Conservation (phyloP, 2,329 filamentous ascomycete species). For the Phaeophleospora eucalypticola region DNA sequence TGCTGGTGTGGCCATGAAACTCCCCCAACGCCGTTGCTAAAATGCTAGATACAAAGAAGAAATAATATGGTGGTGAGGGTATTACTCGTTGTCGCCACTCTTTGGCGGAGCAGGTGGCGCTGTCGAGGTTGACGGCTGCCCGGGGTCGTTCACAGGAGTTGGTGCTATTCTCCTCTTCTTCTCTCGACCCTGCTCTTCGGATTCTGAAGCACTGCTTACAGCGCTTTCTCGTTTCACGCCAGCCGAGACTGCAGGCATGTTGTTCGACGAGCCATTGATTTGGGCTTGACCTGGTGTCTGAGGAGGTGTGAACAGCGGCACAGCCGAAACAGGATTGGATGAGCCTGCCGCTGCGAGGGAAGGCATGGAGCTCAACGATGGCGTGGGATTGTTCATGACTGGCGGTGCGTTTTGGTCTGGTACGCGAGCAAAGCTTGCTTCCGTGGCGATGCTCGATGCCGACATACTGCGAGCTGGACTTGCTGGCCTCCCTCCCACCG, state of each 20-base stretch:
- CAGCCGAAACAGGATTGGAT: conserved; percentile 22
- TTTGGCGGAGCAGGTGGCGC: background rate
- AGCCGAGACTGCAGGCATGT: conserved; percentile 6
- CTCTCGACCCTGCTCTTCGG: conserved; percentile 34
- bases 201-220: conserved; percentile 32
- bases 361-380: conserved; percentile 31
- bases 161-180: conserved; percentile 47
- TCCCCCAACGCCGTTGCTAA: conserved; percentile 18
- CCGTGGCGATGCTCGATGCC: conserved; percentile 72
- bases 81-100: conserved; percentile 2
- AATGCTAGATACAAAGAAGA: conserved; percentile 10
- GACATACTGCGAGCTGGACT: conserved; percentile 85
- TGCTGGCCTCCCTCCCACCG: conserved; percentile 53
- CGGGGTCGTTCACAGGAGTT: conserved; percentile 34
- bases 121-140: conserved; percentile 1
- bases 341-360: conserved; percentile 35
- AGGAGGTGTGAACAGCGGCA: conserved; percentile 83
- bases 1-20: background rate
- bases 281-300: conserved; percentile 64
- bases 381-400: conserved; percentile 34
- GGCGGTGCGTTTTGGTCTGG: conserved; percentile 42
- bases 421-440: conserved; percentile 41
- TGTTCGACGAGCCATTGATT: conserved; percentile 15
- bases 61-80: background rate
- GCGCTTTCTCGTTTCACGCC: conserved; percentile 31